Evolutionary conservation across 2,329 filamentous ascomycete species (phyloP).

Genomic region (Aspergillus intermedius): DNA sequence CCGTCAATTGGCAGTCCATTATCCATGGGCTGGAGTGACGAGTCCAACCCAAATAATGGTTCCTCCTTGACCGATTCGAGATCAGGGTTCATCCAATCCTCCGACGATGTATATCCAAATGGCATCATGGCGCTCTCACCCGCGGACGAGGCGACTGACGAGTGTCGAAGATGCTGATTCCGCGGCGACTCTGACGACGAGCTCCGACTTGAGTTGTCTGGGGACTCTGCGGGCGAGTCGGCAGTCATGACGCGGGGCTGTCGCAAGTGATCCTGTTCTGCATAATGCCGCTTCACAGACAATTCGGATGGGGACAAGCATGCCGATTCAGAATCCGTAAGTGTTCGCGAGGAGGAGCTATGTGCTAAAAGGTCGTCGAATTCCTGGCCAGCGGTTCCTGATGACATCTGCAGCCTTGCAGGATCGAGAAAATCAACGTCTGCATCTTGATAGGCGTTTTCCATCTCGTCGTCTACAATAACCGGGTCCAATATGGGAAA

Average conservation of each 20-base stretch:
- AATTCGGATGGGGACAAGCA: slow-evolving; percentile 25
- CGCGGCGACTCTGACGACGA: slow-evolving; percentile 39
- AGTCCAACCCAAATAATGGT: slow-evolving; percentile 34
- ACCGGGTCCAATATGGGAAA: slow-evolving; percentile 36
- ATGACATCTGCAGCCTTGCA: slow-evolving; percentile 30
- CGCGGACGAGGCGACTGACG: slow-evolving; percentile 35
- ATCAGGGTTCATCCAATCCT: slow-evolving; percentile 34
- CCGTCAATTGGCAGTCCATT: slow-evolving; percentile 23
- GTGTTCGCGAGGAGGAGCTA: slow-evolving; percentile 24
- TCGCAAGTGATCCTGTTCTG: slow-evolving; percentile 28
- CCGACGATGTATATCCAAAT: slow-evolving; percentile 25
- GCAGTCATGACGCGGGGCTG: slow-evolving; percentile 27
- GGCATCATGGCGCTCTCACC: slow-evolving; percentile 31
- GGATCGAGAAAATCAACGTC: slow-evolving; percentile 40
- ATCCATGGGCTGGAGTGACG: slow-evolving; percentile 26
- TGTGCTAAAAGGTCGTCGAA: slow-evolving; percentile 38
- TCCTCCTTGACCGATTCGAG: slow-evolving; percentile 32
- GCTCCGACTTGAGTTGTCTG: slow-evolving; percentile 37
- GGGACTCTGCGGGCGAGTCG: slow-evolving; percentile 40
- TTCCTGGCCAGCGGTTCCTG: slow-evolving; percentile 31
- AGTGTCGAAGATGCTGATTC: slow-evolving; percentile 36
- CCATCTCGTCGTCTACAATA: slow-evolving; percentile 39
- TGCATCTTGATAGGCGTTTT: slow-evolving; percentile 32
- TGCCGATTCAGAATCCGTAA: slow-evolving; percentile 22
- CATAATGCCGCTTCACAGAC: slow-evolving; percentile 22